Evolutionary conservation across 352 stramenopile genomes (phyloP), one percentile per base, ranked within the genome.

Genomic region (Nothophytophthora sp.): DNA sequence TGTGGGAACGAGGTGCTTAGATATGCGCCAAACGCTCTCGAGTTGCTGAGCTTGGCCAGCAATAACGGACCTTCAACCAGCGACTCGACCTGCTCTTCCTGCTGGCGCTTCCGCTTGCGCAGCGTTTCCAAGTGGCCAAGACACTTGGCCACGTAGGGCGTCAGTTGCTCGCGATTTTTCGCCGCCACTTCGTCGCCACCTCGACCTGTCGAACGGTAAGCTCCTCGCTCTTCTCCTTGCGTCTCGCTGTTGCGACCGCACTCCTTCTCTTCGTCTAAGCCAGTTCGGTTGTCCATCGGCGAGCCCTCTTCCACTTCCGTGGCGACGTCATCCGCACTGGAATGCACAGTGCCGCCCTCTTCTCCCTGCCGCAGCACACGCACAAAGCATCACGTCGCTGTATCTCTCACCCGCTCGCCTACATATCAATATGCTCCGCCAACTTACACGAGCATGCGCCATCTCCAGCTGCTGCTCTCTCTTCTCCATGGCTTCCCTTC

Each of bases 41-140:
- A n/a, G n/a, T n/a, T n/a, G n/a, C n/a, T n/a, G n/a, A n/a, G n/a
- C n/a, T n/a, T n/a, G n/a, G n/a, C n/a, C n/a, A n/a, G n/a, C n/a
- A n/a, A n/a, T n/a, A 4, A n/a, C 29, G 27, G 42, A 87, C 76
- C 55, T 69, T 87, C 57, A 16, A 87, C 57, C 1, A 87, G 67
- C 24, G 62, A 45, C 42, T 75, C 76, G 10, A 87, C 60, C 34
- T 68, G 70, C 51, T 82, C 61, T 34, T 87, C 70, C 44, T 87
- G 76, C 18, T 79, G 62, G 33, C 59, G 52, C 45, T 87, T 87
- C 23, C 76, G 73, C 34, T 82, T 77, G 29, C 67, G 54, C 30
- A 87, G 54, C 15, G 54, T 68, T 24, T 70, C 54, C 18, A 74
- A 29, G 23, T 74, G 61, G 5, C 40, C 45, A 29, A 69, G 65